Evolutionary conservation across 129 eudicot species (phyloP), one percentile per base, ranked within the genome.

Genomic region (Deinandra increscens): DNA sequence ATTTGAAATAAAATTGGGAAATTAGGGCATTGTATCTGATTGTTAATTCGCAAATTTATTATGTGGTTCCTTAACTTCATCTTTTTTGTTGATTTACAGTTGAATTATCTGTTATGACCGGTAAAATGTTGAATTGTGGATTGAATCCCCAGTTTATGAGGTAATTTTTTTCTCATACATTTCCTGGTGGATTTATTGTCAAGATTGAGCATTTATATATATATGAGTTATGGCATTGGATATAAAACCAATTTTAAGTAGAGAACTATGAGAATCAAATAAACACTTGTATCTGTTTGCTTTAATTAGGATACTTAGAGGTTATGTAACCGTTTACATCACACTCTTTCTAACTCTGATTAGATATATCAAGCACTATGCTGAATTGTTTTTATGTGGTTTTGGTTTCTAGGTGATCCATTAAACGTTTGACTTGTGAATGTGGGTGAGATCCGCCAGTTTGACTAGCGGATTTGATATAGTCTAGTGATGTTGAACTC

Each of bases 101-200:
- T 54, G 37, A 75, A 42, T 15, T 18, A 39, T 64, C 65, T 50
- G 48, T 31, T 43, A 53, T 54, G 23, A 55, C 29, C 41, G 13
- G 18, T 39, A 66, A 75, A 43, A 75, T 75, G 79, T 44, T 54
- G 13, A 75, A 67, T 42, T 75, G 66, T 12, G 56, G 45, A 65
- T 65, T 65, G 3, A 65, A 66, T 73, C 12, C 79, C 7, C 73
- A 55, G 6, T 75, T 75, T 66, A 55, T 43, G 79, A 75, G 79
- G 79, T 75, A 66, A 29, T 59, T 13, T 74, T 26, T 42, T 67
- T 5, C 51, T 15, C 26, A 42, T 18, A 1, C 23, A 39, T 39
- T 10, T 26, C 23, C 23, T 49, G 1, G 23, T 14, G 10, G 39
- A 58, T 58, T 13, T 58, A 58, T 58, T 58, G 64, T 58, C 64